A percentile compares a stretch with the other conserved stretches of the same genome.
These are phyloP conservation scores for Verbena officinalis DNA, from an alignment of 257 asterid genomes.

Conservation along the genomic window DNA sequence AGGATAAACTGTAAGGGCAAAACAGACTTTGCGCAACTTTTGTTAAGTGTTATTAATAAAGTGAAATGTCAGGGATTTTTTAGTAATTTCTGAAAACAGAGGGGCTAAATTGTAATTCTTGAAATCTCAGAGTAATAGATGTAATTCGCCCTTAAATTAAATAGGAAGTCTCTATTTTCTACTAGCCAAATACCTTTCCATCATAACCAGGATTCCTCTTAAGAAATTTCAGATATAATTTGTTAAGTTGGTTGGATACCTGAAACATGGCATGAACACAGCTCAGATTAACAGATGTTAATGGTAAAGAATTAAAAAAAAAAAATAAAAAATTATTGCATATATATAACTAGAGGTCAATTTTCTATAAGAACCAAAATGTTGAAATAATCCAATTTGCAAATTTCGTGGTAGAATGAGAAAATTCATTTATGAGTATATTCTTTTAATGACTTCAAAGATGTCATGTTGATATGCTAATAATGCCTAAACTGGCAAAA, in stretches of 20 bases:
- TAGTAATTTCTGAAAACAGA: no score
- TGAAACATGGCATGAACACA: constrained; percentile 42
- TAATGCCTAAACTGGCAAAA: no score
- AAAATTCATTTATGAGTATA: no score
- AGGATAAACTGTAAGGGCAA: no score
- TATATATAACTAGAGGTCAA: constrained; percentile 5
- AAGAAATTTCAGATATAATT: constrained; percentile 81
- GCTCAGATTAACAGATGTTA: constrained; percentile 16
- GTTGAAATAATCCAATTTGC: constrained; percentile 14
- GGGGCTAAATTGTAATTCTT: no score
- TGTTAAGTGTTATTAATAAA: no score
- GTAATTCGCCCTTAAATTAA: neutral
- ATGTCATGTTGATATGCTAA: no score
- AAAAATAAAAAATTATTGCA: constrained; percentile 1
- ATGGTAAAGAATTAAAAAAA: neutral
- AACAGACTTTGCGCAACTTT: no score
- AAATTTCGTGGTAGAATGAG: constrained; percentile 1
- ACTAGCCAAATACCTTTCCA: constrained; percentile 71
- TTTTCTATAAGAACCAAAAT: constrained; percentile 16
- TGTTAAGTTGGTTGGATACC: constrained; percentile 90
- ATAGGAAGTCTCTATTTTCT: constrained; percentile 23
- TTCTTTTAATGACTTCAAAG: no score
- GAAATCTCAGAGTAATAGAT: no score
- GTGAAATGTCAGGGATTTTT: no score
- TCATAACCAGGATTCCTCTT: constrained; percentile 96